Conservation (phyloP, 2,329 filamentous ascomycete genomes). For the Tolypocladium tundrense region DNA sequence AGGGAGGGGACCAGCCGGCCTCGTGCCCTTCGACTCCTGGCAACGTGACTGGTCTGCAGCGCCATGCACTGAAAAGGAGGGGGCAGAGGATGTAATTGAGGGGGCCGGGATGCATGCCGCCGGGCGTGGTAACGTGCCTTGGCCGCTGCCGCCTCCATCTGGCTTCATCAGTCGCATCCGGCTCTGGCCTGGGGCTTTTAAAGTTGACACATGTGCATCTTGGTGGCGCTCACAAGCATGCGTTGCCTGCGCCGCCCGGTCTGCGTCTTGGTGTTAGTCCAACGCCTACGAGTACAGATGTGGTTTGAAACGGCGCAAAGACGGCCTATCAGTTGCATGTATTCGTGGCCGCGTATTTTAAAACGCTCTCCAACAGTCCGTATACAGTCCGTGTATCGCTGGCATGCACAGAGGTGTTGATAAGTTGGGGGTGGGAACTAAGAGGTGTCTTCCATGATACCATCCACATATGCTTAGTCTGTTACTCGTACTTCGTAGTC, state of each 20-base stretch:
- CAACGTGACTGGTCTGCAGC: conserved; percentile 2
- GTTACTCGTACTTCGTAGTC: too few species aligned
- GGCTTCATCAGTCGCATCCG: not conserved
- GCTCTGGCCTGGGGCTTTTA: not conserved
- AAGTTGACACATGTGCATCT: not conserved
- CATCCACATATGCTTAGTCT: too few species aligned
- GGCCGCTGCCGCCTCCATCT: not conserved
- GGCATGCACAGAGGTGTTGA: not conserved
- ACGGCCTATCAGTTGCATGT: not conserved
- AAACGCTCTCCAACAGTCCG: not conserved
- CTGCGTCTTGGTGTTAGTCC: not conserved
- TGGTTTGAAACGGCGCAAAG: not conserved
- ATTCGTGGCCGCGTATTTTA: not conserved
- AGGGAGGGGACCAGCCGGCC: not conserved
- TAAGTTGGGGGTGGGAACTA: not conserved
- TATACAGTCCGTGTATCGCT: not conserved
- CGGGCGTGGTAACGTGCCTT: not conserved
- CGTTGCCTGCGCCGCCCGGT: not conserved
- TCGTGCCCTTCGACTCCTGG: not conserved
- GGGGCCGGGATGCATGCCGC: not conserved
- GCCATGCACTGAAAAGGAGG: not conserved
- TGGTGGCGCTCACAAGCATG: not conserved
- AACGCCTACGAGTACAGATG: not conserved
- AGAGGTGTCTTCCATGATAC: not conserved
- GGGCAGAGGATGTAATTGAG: not conserved